phyloP scores from a whole-genome alignment of 2,329 filamentous ascomycete genomes.

The Clonostachys sp. region DNA sequence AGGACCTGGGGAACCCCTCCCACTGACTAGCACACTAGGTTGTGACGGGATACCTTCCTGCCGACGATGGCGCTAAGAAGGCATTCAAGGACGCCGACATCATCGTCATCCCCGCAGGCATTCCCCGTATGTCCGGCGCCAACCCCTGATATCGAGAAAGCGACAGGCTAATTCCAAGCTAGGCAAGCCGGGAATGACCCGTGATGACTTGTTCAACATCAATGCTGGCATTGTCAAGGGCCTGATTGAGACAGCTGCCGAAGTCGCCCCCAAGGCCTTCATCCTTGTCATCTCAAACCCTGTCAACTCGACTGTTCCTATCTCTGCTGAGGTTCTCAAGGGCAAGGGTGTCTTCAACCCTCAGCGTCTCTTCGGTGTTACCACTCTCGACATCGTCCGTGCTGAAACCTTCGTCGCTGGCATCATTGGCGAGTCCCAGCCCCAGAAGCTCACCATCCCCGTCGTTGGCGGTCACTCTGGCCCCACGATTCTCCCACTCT shows the following conservation, averaged over 20 bases:
- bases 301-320: constrained; percentile 98
- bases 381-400: constrained; percentile 96
- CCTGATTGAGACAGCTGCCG: constrained; percentile 81
- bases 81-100: constrained; percentile 93
- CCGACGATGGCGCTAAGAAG: constrained; percentile 77
- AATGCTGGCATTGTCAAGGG: constrained; percentile 97
- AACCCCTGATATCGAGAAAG: constrained; percentile 4
- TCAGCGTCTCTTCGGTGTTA: constrained; percentile 96
- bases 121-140: constrained; percentile 68
- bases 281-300: constrained; percentile 98
- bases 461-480: constrained; percentile 97
- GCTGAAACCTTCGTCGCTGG: constrained; percentile 94
- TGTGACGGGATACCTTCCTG: constrained; percentile 83
- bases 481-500: constrained; percentile 95
- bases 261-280: constrained; percentile 88
- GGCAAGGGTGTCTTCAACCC: constrained; percentile 88
- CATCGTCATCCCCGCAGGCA: constrained; percentile 94
- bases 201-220: constrained; percentile 99
- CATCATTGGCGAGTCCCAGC: constrained; percentile 76
- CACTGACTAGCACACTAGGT: constrained; percentile 48
- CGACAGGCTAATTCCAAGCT: constrained; percentile 7
- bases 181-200: constrained; percentile 99
- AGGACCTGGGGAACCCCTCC: constrained; percentile 17
- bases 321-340: constrained; percentile 96
- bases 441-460: constrained; percentile 78